Percentiles rank a stretch among this genome's conserved stretches.
Evolutionary conservation across 169 alveolate species (phyloP).

Genomic region (Perkinsus marinus): DNA sequence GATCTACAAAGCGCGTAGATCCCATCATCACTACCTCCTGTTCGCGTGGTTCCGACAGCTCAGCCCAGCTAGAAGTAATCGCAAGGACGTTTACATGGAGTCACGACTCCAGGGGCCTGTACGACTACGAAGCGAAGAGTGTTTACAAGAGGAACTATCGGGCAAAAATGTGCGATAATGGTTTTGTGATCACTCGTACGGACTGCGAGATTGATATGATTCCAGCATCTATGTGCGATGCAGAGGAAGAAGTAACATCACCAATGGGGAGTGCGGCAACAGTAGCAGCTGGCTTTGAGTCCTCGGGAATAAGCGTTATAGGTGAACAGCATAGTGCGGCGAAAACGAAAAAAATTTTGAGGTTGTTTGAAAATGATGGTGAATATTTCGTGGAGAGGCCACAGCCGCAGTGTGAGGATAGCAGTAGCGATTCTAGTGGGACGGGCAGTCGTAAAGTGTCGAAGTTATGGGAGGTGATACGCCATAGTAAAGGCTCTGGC

Average conservation of each 20-base stretch:
- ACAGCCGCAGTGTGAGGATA: not conserved
- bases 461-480: constrained; percentile 34
- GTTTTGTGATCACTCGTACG: constrained; percentile 11
- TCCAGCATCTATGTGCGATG: constrained; percentile 12
- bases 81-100: constrained; percentile 27
- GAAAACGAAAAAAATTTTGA: not conserved
- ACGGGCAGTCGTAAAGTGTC: not conserved
- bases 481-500: constrained; percentile 30
- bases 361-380: not conserved
- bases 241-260: not conserved
- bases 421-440: not conserved
- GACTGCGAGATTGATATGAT: constrained; percentile 20
- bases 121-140: constrained; percentile 44
- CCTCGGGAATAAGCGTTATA: not conserved
- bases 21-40: not conserved
- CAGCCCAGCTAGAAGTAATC: not conserved
- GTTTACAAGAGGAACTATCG: constrained; percentile 36
- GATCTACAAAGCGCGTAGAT: no score
- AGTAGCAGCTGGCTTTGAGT: not conserved
- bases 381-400: not conserved
- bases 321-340: not conserved
- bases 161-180: constrained; percentile 22
- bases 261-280: not conserved
- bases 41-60: not conserved
- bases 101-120: constrained; percentile 44